Evolutionary conservation across 345 rosid species (phyloP).

Genomic region (Populus pruinosa): DNA sequence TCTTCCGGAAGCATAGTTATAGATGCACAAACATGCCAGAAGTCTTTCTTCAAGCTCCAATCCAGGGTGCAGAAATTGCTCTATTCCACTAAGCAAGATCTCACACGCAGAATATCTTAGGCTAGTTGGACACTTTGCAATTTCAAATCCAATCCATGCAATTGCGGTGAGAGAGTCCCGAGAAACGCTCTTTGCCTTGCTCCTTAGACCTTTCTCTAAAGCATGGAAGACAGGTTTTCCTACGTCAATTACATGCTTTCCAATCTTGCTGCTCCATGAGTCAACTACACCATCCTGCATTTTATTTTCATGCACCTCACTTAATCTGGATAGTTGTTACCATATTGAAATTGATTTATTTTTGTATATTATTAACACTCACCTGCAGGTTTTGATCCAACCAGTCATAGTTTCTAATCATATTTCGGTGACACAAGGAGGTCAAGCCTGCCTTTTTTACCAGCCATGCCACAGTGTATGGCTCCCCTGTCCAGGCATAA

Average conservation of each 20-base stretch:
- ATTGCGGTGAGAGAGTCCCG: slow-evolving; percentile 55
- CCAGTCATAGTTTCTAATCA: slow-evolving; percentile 78
- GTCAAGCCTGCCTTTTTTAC: slow-evolving; percentile 78
- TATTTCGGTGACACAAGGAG: slow-evolving; percentile 55
- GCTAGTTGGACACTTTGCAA: slow-evolving; percentile 50
- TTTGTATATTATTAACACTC: background rate
- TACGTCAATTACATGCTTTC: slow-evolving; percentile 44
- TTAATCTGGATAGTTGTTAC: background rate
- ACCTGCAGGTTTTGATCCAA: slow-evolving; percentile 73
- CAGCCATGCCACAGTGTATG: slow-evolving; percentile 81
- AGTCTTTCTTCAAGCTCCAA: slow-evolving; percentile 76
- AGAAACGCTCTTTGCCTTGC: slow-evolving; percentile 55
- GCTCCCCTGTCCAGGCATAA: slow-evolving; percentile 80
- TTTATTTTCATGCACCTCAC: slow-evolving; percentile 2
- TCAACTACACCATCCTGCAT: slow-evolving; percentile 67
- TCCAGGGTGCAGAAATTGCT: slow-evolving; percentile 84
- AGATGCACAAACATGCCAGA: slow-evolving; percentile 79
- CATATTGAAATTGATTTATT: background rate
- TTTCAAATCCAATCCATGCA: slow-evolving; percentile 83
- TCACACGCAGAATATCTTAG: slow-evolving; percentile 60
- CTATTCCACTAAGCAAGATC: slow-evolving; percentile 56
- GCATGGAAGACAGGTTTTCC: slow-evolving; percentile 56
- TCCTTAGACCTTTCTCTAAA: slow-evolving; percentile 57
- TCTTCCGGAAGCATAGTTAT: slow-evolving; percentile 82
- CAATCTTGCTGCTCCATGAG: slow-evolving; percentile 67